Evolutionary conservation across 306 rosid genomes (phyloP).

Genomic region (Corylus avellana): DNA sequence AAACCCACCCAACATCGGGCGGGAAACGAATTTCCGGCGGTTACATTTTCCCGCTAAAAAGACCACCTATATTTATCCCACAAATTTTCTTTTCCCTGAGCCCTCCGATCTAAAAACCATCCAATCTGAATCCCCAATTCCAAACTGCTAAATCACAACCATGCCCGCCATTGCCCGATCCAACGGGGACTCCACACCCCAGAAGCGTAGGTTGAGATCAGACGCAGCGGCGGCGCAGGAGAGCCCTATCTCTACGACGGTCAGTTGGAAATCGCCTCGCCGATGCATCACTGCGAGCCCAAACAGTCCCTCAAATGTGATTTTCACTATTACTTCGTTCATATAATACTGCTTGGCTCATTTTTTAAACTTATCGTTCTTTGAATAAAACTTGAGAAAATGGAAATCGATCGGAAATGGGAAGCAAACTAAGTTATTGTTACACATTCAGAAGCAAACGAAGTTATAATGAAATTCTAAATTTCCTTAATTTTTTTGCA

Average conservation of each 20-base stretch:
- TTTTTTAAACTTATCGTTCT: neutral
- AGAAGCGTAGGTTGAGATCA: conserved; percentile 49
- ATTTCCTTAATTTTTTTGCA: conserved; percentile 21
- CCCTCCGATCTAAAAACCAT: neutral
- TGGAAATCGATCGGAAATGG: neutral
- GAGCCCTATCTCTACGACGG: conserved; percentile 33
- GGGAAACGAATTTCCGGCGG: conserved; percentile 17
- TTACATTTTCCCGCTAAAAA: conserved; percentile 32
- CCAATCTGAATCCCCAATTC: neutral
- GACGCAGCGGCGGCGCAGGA: conserved; percentile 27
- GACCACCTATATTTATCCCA: neutral
- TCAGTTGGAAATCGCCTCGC: conserved; percentile 52
- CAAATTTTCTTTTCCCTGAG: neutral
- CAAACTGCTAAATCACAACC: neutral
- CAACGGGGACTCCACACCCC: conserved; percentile 34
- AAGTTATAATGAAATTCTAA: neutral
- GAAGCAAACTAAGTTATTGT: neutral
- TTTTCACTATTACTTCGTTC: neutral
- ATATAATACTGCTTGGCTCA: neutral
- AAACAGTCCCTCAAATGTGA: conserved; percentile 28
- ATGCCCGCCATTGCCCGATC: conserved; percentile 38
- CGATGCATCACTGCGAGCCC: conserved; percentile 34
- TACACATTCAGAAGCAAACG: neutral
- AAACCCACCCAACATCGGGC: conserved; percentile 13
- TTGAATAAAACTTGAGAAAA: neutral